These are phyloP conservation scores for Astrothelium subdiscretum DNA, from an alignment of 495 filamentous ascomycete genomes.

Conservation along the genomic window DNA sequence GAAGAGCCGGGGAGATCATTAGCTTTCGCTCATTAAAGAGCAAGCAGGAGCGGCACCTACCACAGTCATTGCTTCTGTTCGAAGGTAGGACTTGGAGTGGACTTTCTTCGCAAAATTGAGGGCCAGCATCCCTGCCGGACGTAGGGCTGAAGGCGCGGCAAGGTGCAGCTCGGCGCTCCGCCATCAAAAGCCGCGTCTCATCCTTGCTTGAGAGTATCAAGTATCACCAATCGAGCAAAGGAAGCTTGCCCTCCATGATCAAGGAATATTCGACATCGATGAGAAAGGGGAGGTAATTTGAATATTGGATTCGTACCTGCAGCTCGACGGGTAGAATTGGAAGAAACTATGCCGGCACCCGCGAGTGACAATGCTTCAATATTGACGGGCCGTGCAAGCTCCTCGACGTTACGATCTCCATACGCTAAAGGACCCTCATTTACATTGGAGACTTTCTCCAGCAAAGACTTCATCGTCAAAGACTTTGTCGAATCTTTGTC, in stretches of 20 bases:
- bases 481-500: conserved; percentile 94
- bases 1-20: neutral
- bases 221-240: neutral
- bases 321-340: neutral
- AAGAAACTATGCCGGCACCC: neutral
- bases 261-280: neutral
- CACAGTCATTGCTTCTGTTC: neutral
- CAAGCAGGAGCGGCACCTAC: neutral
- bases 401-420: conserved; percentile 29
- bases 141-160: neutral
- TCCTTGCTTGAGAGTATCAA: neutral
- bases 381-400: conserved; percentile 27
- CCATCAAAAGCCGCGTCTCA: neutral
- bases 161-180: neutral
- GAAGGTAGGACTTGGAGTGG: neutral
- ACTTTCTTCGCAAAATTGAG: neutral
- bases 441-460: conserved; percentile 79
- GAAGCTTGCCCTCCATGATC: neutral
- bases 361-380: neutral
- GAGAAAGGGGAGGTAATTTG: neutral
- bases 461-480: conserved; percentile 89
- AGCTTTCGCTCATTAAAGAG: neutral
- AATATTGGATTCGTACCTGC: neutral
- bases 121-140: neutral
- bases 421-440: conserved; percentile 72